Percentiles rank a stretch among this genome's conserved stretches.
Evolutionary conservation across 495 filamentous ascomycete genomes (phyloP).

Genomic region (Parmelia sp.): DNA sequence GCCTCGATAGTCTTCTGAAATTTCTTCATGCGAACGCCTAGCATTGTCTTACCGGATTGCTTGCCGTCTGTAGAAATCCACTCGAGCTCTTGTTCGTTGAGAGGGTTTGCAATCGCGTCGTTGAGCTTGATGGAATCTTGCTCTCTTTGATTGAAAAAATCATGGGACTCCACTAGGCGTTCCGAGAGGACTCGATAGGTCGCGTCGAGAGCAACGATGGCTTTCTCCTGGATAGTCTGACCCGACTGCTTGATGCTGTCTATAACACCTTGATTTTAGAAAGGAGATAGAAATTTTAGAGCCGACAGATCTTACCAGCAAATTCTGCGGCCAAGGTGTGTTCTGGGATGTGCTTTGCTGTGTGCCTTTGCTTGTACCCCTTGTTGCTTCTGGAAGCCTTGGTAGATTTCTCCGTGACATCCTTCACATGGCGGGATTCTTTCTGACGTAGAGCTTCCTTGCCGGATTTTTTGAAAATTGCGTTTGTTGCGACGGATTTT

Average conservation of each 20-base stretch:
- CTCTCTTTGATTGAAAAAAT: conserved; percentile 6
- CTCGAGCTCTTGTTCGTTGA: conserved; percentile 21
- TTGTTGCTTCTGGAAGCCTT: conserved; percentile 7
- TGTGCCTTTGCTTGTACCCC: conserved; percentile 8
- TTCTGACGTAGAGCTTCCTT: not conserved
- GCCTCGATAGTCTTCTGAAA: conserved; percentile 20
- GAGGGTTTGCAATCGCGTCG: conserved; percentile 5
- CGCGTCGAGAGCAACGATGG: conserved; percentile 12
- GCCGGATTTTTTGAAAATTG: conserved; percentile 12
- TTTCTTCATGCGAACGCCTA: conserved; percentile 24
- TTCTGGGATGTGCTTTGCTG: conserved; percentile 9
- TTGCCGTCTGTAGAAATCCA: conserved; percentile 14
- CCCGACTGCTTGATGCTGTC: conserved; percentile 18
- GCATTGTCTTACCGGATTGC: conserved; percentile 17
- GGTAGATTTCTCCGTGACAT: conserved; percentile 7
- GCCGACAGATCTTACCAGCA: conserved; percentile 11
- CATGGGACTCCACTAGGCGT: conserved; percentile 14
- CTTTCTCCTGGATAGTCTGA: conserved; percentile 13
- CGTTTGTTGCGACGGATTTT: conserved; percentile 11
- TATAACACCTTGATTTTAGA: conserved; percentile 4
- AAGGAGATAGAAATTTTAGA: not conserved
- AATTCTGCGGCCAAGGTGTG: conserved; percentile 17
- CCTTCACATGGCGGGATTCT: conserved; percentile 2
- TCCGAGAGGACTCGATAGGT: not conserved
- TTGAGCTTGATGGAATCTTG: not conserved